These are phyloP conservation scores for Microdochium nivale DNA, from an alignment of 2,329 filamentous ascomycete genomes.

Conservation along the genomic window DNA sequence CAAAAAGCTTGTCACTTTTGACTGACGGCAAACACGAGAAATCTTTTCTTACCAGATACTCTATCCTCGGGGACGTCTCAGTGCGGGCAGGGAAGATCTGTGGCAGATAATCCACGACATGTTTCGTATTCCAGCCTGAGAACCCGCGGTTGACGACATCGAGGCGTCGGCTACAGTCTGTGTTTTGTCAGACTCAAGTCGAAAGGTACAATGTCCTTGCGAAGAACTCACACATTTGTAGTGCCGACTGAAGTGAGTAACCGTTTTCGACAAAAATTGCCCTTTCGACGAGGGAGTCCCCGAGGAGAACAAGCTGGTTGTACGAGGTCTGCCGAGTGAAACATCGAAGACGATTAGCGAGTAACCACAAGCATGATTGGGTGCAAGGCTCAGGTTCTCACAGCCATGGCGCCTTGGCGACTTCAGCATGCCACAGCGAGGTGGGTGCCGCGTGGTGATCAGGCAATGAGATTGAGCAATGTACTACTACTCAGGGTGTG, in stretches of 20 bases:
- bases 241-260: conserved; percentile 64
- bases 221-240: conserved; percentile 57
- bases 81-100: conserved; percentile 62
- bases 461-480: neutral
- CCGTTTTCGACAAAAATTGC: conserved; percentile 52
- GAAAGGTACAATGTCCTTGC: neutral
- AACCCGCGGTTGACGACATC: conserved; percentile 88
- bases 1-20: neutral
- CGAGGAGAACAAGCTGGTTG: conserved; percentile 74
- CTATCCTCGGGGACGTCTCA: conserved; percentile 47
- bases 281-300: conserved; percentile 79
- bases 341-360: neutral
- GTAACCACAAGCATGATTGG: neutral
- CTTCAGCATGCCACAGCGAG: neutral
- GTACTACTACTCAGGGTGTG: neutral
- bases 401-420: conserved; percentile 9
- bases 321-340: conserved; percentile 37
- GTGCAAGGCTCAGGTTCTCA: conserved; percentile 2
- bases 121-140: conserved; percentile 74
- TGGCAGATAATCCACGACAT: conserved; percentile 62
- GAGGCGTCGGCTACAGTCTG: conserved; percentile 66
- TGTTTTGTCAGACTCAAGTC: neutral
- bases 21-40: neutral
- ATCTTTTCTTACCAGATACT: conserved; percentile 50
- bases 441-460: neutral